These are phyloP conservation scores for Hypoxylon sp. DNA, from an alignment of 2,329 filamentous ascomycete species.

Conservation along the genomic window DNA sequence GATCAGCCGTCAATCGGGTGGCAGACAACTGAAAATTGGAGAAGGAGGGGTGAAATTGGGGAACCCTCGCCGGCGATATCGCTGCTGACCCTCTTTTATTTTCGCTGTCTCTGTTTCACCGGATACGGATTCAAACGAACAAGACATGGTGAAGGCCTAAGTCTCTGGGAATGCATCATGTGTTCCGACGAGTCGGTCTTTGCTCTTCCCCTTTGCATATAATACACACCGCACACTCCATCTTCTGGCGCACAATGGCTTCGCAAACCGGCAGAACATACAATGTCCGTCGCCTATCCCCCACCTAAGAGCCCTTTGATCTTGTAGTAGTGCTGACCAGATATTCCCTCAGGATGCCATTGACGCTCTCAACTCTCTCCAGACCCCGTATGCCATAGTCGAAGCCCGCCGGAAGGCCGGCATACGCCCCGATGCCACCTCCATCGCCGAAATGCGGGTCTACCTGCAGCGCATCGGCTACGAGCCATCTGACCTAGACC, in stretches of 20 bases:
- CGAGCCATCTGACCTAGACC: conserved; percentile 68
- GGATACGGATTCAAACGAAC: conserved; percentile 9
- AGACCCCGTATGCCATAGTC: conserved; percentile 87
- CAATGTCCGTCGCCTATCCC: conserved; percentile 44
- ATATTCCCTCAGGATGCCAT: conserved; percentile 79
- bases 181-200: conserved; percentile 43
- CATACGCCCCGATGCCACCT: conserved; percentile 75
- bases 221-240: conserved; percentile 28
- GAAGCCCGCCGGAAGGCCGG: conserved; percentile 84
- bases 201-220: conserved; percentile 23
- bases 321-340: conserved; percentile 22
- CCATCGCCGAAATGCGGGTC: conserved; percentile 83
- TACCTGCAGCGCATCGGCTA: conserved; percentile 86
- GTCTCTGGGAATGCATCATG: conserved; percentile 51
- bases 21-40: conserved; percentile 20
- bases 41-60: conserved; percentile 32
- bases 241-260: conserved; percentile 49
- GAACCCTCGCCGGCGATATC: conserved; percentile 31
- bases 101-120: conserved; percentile 33
- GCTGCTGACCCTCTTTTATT: conserved; percentile 38
- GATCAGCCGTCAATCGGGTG: neutral
- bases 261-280: conserved; percentile 46
- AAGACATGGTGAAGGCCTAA: neutral
- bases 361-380: conserved; percentile 86
- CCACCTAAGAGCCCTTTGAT: conserved; percentile 13